phyloP scores from a whole-genome alignment of 1,284 basidiomycete genomes.

The Papiliotrema flavescens region DNA sequence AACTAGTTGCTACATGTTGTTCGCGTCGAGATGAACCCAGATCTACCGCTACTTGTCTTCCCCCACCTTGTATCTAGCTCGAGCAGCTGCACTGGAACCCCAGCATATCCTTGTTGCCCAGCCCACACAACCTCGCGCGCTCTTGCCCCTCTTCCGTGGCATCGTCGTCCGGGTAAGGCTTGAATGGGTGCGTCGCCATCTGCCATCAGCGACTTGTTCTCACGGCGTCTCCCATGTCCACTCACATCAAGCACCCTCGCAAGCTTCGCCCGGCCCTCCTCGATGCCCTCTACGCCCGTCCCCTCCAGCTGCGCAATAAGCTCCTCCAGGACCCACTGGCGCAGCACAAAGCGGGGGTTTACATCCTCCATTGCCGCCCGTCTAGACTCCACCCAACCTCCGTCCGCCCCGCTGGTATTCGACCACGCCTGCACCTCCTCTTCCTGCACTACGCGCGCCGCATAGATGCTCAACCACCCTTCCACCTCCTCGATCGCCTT shows the following conservation, averaged over 20 bases:
- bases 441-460: slow-evolving; percentile 47
- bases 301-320: slow-evolving; percentile 69
- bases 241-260: slow-evolving; percentile 24
- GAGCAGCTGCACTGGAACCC: slow-evolving; percentile 91
- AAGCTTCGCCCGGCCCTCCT: slow-evolving; percentile 23
- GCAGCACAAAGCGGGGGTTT: slow-evolving; percentile 83
- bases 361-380: slow-evolving; percentile 46
- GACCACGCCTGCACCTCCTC: neutral
- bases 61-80: slow-evolving; percentile 52
- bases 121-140: slow-evolving; percentile 62
- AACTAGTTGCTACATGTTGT: too few species aligned
- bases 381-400: slow-evolving; percentile 36
- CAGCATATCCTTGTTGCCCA: slow-evolving; percentile 68
- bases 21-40: too few species aligned
- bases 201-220: slow-evolving; percentile 30
- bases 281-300: slow-evolving; percentile 51
- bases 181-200: slow-evolving; percentile 62
- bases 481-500: slow-evolving; percentile 54
- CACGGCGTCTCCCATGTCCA: neutral
- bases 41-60: too few species aligned
- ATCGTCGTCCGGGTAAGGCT: slow-evolving; percentile 22
- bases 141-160: slow-evolving; percentile 60
- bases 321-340: slow-evolving; percentile 88
- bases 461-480: slow-evolving; percentile 67
- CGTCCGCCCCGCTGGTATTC: too few species aligned